Evolutionary conservation across 306 rosid species (phyloP), one percentile per base, ranked within the genome.

Genomic region (Notholithocarpus densiflorus): DNA sequence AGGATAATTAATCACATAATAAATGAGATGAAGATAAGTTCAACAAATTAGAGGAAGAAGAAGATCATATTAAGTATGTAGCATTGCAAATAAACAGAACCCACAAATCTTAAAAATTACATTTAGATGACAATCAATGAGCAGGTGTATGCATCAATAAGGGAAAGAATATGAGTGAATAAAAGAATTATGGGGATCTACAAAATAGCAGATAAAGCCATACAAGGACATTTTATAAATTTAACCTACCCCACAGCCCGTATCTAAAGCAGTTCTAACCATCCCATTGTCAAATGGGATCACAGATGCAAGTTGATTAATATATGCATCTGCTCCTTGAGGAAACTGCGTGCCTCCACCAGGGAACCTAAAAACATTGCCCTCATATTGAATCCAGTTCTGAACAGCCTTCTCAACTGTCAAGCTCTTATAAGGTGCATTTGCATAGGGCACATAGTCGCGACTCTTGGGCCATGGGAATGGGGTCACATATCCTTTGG

Each of bases 301-400:
- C 79, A 88, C 92, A 79, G 85, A 75, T 51, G 96, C 97, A 26
- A 93, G 91, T 84, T 91, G 86, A 64, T 87, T 76, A 74, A 93
- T 90, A 79, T 93, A 93, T 37, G 91, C 90, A 86, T 93, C 96
- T 54, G 97, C 96, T 65, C 97, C 97, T 4, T 84, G 83, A 56
- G 96, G 96, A 88, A 93, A 91, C 82, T 91, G 97, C 1, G 97
- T 90, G 75, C 97, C 96, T 51, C 97, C 96, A 81, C 96, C 92
- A 0, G 97, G 96, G 75, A 93, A 93, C 87, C 88, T 89, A 80
- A 93, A 91, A 75, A 93, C 92, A 80, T 85, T 88, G 64, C 97
- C 97, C 84, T 91, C 97, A 55, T 88, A 91, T 68, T 89, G 96
- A 81, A 91, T 89, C 97, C 97, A 93, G 79, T 93, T 93, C 83